phyloP scores from a whole-genome alignment of 169 alveolate species.

The Eimeria praecox region DNA sequence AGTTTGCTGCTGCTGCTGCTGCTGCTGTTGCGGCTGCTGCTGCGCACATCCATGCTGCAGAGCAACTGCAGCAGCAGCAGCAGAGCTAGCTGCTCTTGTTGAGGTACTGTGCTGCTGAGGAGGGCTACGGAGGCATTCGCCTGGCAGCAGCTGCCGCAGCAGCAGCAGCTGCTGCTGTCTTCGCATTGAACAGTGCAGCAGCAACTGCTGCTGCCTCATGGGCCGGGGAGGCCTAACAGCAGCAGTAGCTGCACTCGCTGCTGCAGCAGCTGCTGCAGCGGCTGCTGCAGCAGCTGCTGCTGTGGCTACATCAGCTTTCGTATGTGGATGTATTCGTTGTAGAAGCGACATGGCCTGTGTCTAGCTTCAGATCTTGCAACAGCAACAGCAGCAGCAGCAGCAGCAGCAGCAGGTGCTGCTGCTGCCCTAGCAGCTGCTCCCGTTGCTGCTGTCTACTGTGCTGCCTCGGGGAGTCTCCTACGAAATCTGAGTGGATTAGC shows the following conservation, averaged over 20 bases:
- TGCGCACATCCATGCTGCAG: slow-evolving; percentile 35
- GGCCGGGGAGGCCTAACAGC: background rate
- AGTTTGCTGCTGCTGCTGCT: background rate
- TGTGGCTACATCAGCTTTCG: slow-evolving; percentile 18
- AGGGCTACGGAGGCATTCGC: background rate
- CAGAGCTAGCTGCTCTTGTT: slow-evolving; percentile 13
- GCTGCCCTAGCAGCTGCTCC: slow-evolving; percentile 16
- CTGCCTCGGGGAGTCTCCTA: background rate
- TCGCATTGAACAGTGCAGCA: background rate
- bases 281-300: slow-evolving; percentile 12
- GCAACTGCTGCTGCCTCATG: slow-evolving; percentile 20
- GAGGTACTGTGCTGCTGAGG: background rate
- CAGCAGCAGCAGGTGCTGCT: slow-evolving; percentile 53
- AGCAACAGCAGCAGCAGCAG: background rate
- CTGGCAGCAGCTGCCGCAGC: slow-evolving; percentile 28
- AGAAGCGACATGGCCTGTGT: slow-evolving; percentile 2
- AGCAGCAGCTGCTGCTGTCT: slow-evolving; percentile 46
- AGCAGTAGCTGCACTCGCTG: background rate
- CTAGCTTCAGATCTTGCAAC: background rate
- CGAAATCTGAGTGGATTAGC: background rate
- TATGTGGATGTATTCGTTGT: background rate
- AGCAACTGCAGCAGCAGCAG: slow-evolving; percentile 37
- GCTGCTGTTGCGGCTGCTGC: slow-evolving; percentile 30
- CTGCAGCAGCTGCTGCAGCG: slow-evolving; percentile 10
- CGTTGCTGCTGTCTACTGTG: background rate